phyloP scores from a whole-genome alignment of 345 rosid genomes.

The Euphorbia peplus region DNA sequence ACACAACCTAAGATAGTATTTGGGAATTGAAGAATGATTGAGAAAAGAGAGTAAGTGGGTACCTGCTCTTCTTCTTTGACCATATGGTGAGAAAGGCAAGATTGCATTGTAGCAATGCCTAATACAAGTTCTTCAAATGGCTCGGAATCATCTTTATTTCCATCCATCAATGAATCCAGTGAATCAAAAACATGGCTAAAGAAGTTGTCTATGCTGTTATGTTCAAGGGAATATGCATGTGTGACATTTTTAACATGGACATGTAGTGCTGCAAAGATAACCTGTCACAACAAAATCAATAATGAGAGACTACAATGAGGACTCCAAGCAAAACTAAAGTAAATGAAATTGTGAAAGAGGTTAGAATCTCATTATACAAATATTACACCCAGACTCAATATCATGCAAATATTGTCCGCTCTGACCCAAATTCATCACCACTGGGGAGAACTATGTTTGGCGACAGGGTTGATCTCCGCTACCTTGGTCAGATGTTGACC shows the following conservation, averaged over 20 bases:
- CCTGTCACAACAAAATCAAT: constrained; percentile 40
- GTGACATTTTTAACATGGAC: constrained; percentile 50
- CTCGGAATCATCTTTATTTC: constrained; percentile 21
- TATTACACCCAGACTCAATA: no score
- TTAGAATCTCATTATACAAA: background rate
- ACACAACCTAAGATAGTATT: background rate
- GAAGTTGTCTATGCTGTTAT: constrained; percentile 47
- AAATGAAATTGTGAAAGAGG: background rate
- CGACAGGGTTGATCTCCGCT: no score
- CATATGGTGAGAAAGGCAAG: constrained; percentile 64
- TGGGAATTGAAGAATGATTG: background rate
- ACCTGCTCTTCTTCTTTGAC: constrained; percentile 86
- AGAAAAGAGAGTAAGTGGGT: background rate
- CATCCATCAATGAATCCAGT: constrained; percentile 39
- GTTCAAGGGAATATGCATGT: constrained; percentile 62
- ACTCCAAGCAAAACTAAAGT: background rate
- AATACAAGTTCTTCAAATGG: constrained; percentile 48
- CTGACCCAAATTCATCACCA: no score
- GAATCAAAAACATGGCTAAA: constrained; percentile 41
- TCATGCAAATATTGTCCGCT: no score
- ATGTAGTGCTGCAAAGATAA: constrained; percentile 63
- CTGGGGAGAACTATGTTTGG: no score
- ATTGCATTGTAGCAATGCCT: constrained; percentile 44
- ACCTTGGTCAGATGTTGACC: no score
- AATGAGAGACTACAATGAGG: background rate